A percentile compares a stretch with the other conserved stretches of the same genome.
Evolutionary conservation across 805 yeast species (phyloP).

Genomic region (Metschnikowia bowlesiae): DNA sequence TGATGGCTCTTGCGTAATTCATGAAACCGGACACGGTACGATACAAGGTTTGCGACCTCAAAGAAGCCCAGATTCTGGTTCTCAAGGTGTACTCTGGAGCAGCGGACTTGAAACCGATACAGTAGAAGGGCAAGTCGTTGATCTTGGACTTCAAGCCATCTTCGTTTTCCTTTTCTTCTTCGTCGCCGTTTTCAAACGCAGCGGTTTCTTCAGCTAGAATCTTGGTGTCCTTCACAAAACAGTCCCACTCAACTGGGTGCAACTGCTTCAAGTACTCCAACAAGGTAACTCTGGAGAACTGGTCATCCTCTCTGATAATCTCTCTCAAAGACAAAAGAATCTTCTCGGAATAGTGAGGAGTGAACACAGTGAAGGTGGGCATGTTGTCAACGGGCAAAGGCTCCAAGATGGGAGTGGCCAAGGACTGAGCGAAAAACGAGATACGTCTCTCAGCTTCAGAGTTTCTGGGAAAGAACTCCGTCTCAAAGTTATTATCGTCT

Average conservation of each 20-base stretch:
- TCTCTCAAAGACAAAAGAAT: constrained; percentile 72
- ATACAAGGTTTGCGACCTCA: constrained; percentile 44
- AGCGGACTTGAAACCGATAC: constrained; percentile 46
- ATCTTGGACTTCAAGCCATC: constrained; percentile 75
- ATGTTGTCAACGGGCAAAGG: constrained; percentile 98
- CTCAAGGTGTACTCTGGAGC: constrained; percentile 45
- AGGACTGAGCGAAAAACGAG: constrained; percentile 97
- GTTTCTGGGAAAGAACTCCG: constrained; percentile 95
- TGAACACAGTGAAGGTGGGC: constrained; percentile 95
- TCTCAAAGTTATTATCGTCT: constrained; percentile 90
- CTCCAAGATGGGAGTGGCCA: constrained; percentile 98
- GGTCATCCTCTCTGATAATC: constrained; percentile 69
- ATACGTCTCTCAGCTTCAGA: constrained; percentile 99
- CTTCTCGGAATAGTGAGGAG: constrained; percentile 86
- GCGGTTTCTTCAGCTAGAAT: constrained; percentile 63
- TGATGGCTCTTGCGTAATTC: constrained; percentile 46
- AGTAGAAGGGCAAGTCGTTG: constrained; percentile 48
- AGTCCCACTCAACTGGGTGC: constrained; percentile 54
- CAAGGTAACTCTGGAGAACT: constrained; percentile 51
- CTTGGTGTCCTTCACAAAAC: constrained; percentile 55
- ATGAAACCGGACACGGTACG: constrained; percentile 46
- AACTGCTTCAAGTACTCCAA: constrained; percentile 53
- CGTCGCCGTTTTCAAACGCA: constrained; percentile 59
- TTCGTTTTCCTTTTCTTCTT: constrained; percentile 43
- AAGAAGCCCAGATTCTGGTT: constrained; percentile 46